phyloP scores from a whole-genome alignment of 1,139 yeast genomes.

The Pichia sp. region DNA sequence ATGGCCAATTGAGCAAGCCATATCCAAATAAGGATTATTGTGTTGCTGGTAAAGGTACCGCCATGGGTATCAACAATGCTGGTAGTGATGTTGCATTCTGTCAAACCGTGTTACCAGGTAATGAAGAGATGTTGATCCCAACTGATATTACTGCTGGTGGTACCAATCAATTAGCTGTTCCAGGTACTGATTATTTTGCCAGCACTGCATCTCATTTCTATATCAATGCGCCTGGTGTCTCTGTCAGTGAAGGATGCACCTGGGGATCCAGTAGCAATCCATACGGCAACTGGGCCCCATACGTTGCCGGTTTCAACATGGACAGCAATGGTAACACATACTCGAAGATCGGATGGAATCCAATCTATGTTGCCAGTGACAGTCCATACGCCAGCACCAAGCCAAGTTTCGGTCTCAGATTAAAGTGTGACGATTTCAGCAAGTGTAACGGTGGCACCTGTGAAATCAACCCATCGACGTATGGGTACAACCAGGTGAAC shows the following conservation, averaged over 20 bases:
- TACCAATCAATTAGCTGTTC: slow-evolving; percentile 66
- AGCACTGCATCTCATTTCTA: slow-evolving; percentile 84
- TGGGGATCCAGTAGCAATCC: slow-evolving; percentile 77
- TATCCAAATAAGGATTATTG: slow-evolving; percentile 61
- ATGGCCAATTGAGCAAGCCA: slow-evolving; percentile 68
- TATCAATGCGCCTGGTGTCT: slow-evolving; percentile 82
- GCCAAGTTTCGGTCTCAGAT: slow-evolving; percentile 71
- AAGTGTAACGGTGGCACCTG: slow-evolving; percentile 74
- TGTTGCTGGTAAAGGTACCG: slow-evolving; percentile 73
- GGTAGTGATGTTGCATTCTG: slow-evolving; percentile 71
- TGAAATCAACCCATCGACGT: slow-evolving; percentile 69
- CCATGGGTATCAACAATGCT: slow-evolving; percentile 56
- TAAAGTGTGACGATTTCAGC: slow-evolving; percentile 66
- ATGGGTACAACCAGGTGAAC: slow-evolving; percentile 53
- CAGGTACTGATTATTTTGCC: slow-evolving; percentile 63
- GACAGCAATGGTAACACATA: slow-evolving; percentile 66
- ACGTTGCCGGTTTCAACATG: slow-evolving; percentile 87
- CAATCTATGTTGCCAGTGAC: slow-evolving; percentile 64
- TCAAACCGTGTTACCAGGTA: slow-evolving; percentile 91
- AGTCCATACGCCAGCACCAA: slow-evolving; percentile 49
- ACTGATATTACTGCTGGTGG: slow-evolving; percentile 55
- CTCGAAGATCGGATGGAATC: slow-evolving; percentile 91
- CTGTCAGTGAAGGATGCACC: slow-evolving; percentile 72
- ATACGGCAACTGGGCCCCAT: slow-evolving; percentile 89
- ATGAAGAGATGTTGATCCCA: slow-evolving; percentile 92